Evolutionary conservation across 2,329 filamentous ascomycete genomes (phyloP), one percentile per base, ranked within the genome.

Genomic region (Fusarium pseudograminearum): DNA sequence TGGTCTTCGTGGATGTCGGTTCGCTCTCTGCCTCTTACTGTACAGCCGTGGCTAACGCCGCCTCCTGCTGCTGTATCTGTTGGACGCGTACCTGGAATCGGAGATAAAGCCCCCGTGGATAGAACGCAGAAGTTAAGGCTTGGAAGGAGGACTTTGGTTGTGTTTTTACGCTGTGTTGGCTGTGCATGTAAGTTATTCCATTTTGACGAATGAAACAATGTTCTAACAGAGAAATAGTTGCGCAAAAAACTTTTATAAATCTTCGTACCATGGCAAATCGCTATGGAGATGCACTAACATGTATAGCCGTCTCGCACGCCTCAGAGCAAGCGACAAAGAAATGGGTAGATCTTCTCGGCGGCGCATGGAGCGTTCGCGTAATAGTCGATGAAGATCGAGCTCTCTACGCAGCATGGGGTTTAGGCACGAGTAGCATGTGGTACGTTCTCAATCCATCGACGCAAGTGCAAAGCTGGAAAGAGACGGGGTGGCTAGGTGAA

Each of bases 261-360:
- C 82, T 89, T 56, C 85, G 87, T 52, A 79, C 84, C 44, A 81
- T 89, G 60, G 83, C 86, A 15, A 86, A 84, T 76, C 83, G 83
- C 52, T 81, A 87, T 70, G 79, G 83, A 53, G 76, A 77, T 70
- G 78, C 79, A 42, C 78, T 89, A 14, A 82, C 81, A 61, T 89
- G 86, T 79, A 80, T 89, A 58, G 87, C 87, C 67, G 80, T 89
- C 52, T 89, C 87, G 26, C 87, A 90, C 78, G 85, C 87, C 40
- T 89, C 87, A 11, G 76, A 80, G 6, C 79, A 82, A 24, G 86
- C 87, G 31, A 89, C 87, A 2, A 77, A 81, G 38, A 85, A 85
- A 67, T 89, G 87, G 87, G 72, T 88, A 46, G 84, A 86, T 67
- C 80, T 87, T 20, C 76, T 89, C 15, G 87, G 87, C 74, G 87